Evolutionary conservation across 208 protist species (phyloP).

Genomic region (Leishmania martiniquensis): DNA sequence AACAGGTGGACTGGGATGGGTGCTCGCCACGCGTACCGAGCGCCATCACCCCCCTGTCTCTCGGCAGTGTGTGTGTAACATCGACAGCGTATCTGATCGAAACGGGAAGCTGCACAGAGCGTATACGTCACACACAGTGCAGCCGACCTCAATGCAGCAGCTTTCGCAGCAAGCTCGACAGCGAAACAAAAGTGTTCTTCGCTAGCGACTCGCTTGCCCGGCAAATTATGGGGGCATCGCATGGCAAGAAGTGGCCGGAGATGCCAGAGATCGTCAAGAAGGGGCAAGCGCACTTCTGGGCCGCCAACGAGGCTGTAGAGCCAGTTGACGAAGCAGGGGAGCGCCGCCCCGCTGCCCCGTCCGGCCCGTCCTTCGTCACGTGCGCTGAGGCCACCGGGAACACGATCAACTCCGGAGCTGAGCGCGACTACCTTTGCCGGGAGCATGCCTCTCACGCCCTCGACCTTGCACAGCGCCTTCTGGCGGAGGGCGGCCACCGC

Average conservation of each 20-base stretch:
- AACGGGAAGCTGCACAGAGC: slow-evolving; percentile 48
- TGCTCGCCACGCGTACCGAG: slow-evolving; percentile 33
- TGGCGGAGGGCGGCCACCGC: neutral
- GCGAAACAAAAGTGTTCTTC: slow-evolving; percentile 35
- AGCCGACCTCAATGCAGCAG: slow-evolving; percentile 50
- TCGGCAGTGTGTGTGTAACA: slow-evolving; percentile 65
- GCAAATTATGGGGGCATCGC: slow-evolving; percentile 44
- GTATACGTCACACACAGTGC: slow-evolving; percentile 42
- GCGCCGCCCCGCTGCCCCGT: slow-evolving; percentile 5
- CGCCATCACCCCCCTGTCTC: slow-evolving; percentile 27
- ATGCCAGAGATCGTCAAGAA: slow-evolving; percentile 32
- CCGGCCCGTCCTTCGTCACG: slow-evolving; percentile 38
- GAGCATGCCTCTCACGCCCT: slow-evolving; percentile 53
- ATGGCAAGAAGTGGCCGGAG: slow-evolving; percentile 36
- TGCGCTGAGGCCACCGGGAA: slow-evolving; percentile 64
- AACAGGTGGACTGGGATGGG: slow-evolving; percentile 41
- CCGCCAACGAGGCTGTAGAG: slow-evolving; percentile 49
- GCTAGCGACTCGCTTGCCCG: slow-evolving; percentile 33
- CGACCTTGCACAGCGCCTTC: slow-evolving; percentile 14
- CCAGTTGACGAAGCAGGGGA: slow-evolving; percentile 2
- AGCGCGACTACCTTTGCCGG: slow-evolving; percentile 64
- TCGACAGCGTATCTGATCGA: slow-evolving; percentile 48
- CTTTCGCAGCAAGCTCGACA: slow-evolving; percentile 23
- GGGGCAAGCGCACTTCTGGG: slow-evolving; percentile 44
- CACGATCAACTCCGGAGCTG: slow-evolving; percentile 48